Base-by-base conservation (phyloP, 176 grass and related monocot species). In the Rhynchospora pubera region DNA sequence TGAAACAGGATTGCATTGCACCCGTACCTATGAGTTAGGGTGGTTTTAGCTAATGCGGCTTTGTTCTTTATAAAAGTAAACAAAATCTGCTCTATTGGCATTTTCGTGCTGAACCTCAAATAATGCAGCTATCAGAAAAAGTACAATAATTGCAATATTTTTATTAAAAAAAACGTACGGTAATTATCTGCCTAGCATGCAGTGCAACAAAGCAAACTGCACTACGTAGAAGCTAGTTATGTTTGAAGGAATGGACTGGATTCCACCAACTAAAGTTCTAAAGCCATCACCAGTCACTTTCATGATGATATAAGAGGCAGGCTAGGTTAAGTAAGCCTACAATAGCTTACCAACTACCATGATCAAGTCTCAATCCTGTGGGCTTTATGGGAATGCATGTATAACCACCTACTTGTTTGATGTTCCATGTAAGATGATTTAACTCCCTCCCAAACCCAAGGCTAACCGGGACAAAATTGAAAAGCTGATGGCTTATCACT, bases 231-330 rank as follows among this genome's bases (percentile, higher is more conserved):
- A 57, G 43, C 61, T 51, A 64, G 18, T 66, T 65, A 65, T 82
- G 43, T 44, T 79, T 67, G 44, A 82, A 82, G 18, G 51, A 50
- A 64, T 82, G 79, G 59, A 50, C 44, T 82, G 61, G 21, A 63
- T 82, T 65, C 43, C 79, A 82, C 79, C 79, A 82, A 53, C 7
- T 79, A 7, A 18, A 39, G 34, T 82, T 65, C 30, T 46, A n/a
- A 82, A 64, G 14, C 5, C 43, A 66, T 66, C 39, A 66, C 30
- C 4, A 28, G 65, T 65, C 79, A 52, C 9, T 82, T 82, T 9
- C 79, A 64, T 82, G 46, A 48, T 82, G 39, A 82, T 64, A 60
- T 82, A 65, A 82, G 24, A 82, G 19, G 45, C 42, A 82, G 19
- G 45, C 42, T 80, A 80, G 77, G 77, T 80, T 62, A 80, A 52